Percentiles rank a stretch among this genome's conserved stretches.
These are phyloP conservation scores for Suhomyces tanzawaensis DNA, from an alignment of 805 yeast species.

Conservation along the genomic window DNA sequence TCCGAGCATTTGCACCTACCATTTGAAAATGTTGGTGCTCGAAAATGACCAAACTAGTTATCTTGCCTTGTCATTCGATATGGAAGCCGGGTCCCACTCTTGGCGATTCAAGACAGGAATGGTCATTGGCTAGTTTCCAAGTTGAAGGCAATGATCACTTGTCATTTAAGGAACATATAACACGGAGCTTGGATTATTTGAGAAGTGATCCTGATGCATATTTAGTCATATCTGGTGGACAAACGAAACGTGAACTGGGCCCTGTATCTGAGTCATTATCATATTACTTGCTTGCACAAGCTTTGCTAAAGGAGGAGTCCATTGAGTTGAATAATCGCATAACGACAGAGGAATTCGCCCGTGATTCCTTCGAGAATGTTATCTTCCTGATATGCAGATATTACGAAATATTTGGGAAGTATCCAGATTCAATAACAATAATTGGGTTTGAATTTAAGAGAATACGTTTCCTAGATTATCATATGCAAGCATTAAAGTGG, in stretches of 20 bases:
- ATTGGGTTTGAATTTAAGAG: conserved; percentile 77
- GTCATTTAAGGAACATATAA: conserved; percentile 61
- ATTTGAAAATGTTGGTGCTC: not conserved
- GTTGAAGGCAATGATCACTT: conserved; percentile 66
- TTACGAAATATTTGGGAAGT: conserved; percentile 42
- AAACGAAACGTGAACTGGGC: conserved; percentile 57
- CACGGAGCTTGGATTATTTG: conserved; percentile 39
- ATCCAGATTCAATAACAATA: conserved; percentile 54
- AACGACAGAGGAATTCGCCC: conserved; percentile 64
- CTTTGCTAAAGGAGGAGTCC: conserved; percentile 17
- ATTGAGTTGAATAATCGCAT: conserved; percentile 21
- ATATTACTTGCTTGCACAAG: conserved; percentile 46
- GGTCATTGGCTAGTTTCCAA: conserved; percentile 71
- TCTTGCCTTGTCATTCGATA: conserved; percentile 55
- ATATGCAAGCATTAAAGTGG: conserved; percentile 50
- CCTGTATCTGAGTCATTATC: conserved; percentile 60
- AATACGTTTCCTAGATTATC: conserved; percentile 53
- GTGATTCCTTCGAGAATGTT: conserved; percentile 79
- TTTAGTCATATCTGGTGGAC: conserved; percentile 65
- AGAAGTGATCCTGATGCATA: conserved; percentile 26
- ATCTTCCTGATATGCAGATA: conserved; percentile 57
- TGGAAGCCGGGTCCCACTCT: conserved; percentile 46
- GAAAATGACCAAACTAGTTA: conserved; percentile 18
- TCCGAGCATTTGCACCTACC: not conserved
- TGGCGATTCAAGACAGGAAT: conserved; percentile 52